These are phyloP conservation scores for Breynia disticha DNA, from an alignment of 441 rosid genomes.

Conservation along the genomic window DNA sequence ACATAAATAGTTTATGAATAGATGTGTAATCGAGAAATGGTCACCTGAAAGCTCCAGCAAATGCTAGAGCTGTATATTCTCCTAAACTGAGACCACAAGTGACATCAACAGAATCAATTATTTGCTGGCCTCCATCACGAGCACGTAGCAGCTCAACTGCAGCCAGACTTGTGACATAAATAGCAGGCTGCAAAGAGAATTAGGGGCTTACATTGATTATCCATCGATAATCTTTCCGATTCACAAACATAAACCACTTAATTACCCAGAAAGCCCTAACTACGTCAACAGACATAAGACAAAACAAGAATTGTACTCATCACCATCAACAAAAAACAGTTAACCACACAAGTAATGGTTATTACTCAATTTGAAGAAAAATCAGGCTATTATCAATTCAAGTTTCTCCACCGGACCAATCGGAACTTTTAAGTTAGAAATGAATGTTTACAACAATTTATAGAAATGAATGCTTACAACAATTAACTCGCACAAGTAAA, in stretches of 20 bases:
- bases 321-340: too few relatives aligned
- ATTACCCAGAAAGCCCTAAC: not conserved
- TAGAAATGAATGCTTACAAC: too few relatives aligned
- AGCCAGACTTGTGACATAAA: slow-evolving; percentile 95
- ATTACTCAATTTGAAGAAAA: too few relatives aligned
- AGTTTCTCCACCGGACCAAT: too few relatives aligned
- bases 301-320: too few relatives aligned
- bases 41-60: slow-evolving; percentile 94
- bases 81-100: slow-evolving; percentile 98
- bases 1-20: not conserved
- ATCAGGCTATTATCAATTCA: too few relatives aligned
- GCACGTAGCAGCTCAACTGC: slow-evolving; percentile 89
- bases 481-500: not conserved
- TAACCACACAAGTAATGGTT: too few relatives aligned
- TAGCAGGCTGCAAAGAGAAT: slow-evolving; percentile 71
- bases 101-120: slow-evolving; percentile 86
- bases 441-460: too few relatives aligned
- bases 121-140: slow-evolving; percentile 77
- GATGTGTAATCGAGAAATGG: slow-evolving; percentile 1
- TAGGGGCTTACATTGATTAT: slow-evolving; percentile 6
- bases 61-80: slow-evolving; percentile 94
- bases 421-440: too few relatives aligned
- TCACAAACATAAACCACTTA: not conserved
- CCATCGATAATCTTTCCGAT: not conserved
- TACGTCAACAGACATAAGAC: too few relatives aligned